These are phyloP conservation scores for Xylariaceae sp. DNA, from an alignment of 2,329 filamentous ascomycete species.

Conservation along the genomic window DNA sequence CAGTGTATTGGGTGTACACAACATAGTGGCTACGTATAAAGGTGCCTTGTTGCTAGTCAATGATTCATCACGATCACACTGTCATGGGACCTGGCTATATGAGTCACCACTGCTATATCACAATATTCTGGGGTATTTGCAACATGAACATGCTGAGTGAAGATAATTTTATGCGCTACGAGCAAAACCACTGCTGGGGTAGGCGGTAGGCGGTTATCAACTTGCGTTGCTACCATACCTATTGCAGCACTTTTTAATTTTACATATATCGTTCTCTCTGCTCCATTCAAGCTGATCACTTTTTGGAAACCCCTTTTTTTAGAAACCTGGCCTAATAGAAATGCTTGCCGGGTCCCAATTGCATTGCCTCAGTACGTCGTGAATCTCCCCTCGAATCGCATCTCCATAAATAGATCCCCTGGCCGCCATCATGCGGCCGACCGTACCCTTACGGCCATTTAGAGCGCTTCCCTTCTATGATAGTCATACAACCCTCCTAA, in stretches of 20 bases:
- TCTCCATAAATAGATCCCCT: slow-evolving; percentile 13
- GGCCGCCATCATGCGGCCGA: slow-evolving; percentile 18
- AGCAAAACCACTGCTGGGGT: neutral
- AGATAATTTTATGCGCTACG: neutral
- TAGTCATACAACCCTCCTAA: slow-evolving; percentile 20
- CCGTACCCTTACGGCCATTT: slow-evolving; percentile 5
- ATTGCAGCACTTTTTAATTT: neutral
- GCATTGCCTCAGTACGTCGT: neutral
- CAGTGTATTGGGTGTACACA: too few species aligned
- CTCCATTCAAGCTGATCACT: neutral
- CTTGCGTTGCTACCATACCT: neutral
- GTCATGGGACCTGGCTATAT: too few species aligned
- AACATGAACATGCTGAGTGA: neutral
- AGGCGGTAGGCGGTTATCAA: neutral
- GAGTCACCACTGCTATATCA: too few species aligned
- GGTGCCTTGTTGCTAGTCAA: too few species aligned
- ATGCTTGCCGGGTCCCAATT: neutral
- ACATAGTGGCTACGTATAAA: too few species aligned
- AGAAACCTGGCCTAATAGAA: neutral
- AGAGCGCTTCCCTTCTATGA: slow-evolving; percentile 20
- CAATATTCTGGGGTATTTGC: too few species aligned
- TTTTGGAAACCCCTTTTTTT: neutral
- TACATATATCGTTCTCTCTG: neutral
- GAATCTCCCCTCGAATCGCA: neutral
- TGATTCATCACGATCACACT: too few species aligned